Base-by-base conservation (phyloP, 2,329 filamentous ascomycete species). In the Xylaria hypoxylon region DNA sequence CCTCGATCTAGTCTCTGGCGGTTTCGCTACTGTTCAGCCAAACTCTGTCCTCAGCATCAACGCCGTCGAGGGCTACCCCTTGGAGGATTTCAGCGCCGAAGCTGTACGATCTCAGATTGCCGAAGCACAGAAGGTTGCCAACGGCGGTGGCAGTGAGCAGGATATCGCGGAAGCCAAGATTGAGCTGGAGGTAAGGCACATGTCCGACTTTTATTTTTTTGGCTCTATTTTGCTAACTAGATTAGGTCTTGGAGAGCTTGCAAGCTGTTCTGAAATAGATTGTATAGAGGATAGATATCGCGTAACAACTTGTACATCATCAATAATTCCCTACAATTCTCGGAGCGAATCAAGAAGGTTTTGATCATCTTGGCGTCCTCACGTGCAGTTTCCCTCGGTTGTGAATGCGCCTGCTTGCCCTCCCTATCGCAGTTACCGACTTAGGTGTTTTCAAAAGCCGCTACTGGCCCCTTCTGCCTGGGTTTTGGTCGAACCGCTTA, bases 151-250 rank as follows among this genome's bases (percentile, higher is more conserved):
- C 78, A 97, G 93, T 82, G 96, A 97, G 89, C 91, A 94, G 84
- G 96, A 98, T 79, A 92, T 98, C 83, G 95, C 95, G 72, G 96
- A 99, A 89, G 96, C 96, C 74, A 98, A 97, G 89, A 95, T 99
- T 80, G 95, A 98, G 88, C 85, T 99, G 75, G 96, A 99, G 93
- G 95, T 97, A 83, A 79, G 80, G 22, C 33, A 40, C 10, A 47
- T 45, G 33, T 55, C 48, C 67, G 47, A 33, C 11, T n/a, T 31
- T 10, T 26, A 19, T 48, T 45, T n/a, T 22, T 1, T 13, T n/a
- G n/a, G n/a, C n/a, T 13, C 10, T 62, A 1, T 33, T 24, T 60
- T 73, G 68, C 80, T 87, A 76, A 86, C 76, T 40, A 26, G 50
- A 47, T 50, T 71, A 94, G 92, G 91, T 95, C 77, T 86, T 96